Percentiles rank a stretch among this genome's conserved stretches.
Evolutionary conservation across 1,139 yeast species (phyloP).

Genomic region (Kodamaea ohmeri): DNA sequence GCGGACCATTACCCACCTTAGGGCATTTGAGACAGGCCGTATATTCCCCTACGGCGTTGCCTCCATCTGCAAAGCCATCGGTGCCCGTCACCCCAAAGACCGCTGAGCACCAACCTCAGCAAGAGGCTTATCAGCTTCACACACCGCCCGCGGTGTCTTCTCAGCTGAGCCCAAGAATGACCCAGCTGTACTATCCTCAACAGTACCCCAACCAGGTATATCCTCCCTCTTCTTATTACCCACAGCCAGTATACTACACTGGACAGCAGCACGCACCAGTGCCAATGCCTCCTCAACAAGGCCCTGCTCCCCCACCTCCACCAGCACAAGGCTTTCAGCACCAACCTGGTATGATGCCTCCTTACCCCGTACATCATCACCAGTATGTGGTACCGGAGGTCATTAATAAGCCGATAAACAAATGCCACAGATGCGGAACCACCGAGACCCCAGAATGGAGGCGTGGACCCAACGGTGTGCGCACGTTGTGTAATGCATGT

Average conservation of each 20-base stretch:
- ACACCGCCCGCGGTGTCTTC: slow-evolving; percentile 5
- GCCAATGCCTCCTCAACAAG: slow-evolving; percentile 4
- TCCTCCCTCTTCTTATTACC: slow-evolving; percentile 10
- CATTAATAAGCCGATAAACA: slow-evolving; percentile 36
- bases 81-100: slow-evolving; percentile 7
- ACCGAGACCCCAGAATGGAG: slow-evolving; percentile 35
- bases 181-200: slow-evolving; percentile 16
- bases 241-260: slow-evolving; percentile 17
- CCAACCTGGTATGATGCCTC: slow-evolving; percentile 4
- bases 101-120: slow-evolving; percentile 4
- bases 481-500: slow-evolving; percentile 42
- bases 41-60: background rate
- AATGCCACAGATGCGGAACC: slow-evolving; percentile 72
- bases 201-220: slow-evolving; percentile 6
- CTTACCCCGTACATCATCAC: slow-evolving; percentile 16
- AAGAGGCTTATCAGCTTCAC: background rate
- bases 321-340: slow-evolving; percentile 1
- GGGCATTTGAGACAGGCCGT: background rate
- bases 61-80: slow-evolving; percentile 5
- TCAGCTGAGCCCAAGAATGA: slow-evolving; percentile 12
- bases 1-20: slow-evolving; percentile 4
- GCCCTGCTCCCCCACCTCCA: slow-evolving; percentile 3
- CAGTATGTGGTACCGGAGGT: slow-evolving; percentile 32
- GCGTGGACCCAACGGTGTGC: slow-evolving; percentile 27
- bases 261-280: slow-evolving; percentile 9